These are phyloP conservation scores for Kalmanozyma brasiliensis DNA, from an alignment of 1,284 basidiomycete genomes.

Conservation along the genomic window DNA sequence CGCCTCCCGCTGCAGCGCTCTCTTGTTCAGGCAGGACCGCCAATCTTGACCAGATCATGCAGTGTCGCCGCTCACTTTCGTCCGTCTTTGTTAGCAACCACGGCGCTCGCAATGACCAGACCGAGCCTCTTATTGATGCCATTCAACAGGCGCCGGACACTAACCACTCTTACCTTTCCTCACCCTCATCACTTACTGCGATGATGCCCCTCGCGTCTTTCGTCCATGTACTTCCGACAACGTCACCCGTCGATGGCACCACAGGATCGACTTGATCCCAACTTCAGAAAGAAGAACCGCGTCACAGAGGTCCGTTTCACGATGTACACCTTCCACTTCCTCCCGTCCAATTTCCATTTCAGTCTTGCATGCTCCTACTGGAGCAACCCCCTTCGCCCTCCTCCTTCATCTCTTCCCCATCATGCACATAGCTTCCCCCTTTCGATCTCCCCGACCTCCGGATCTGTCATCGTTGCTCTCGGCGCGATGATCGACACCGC, in stretches of 20 bases:
- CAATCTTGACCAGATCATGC: too few species aligned
- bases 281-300: conserved; percentile 65
- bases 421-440: too few species aligned
- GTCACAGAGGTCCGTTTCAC: conserved; percentile 63
- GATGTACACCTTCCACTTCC: not conserved
- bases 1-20: too few species aligned
- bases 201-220: conserved; percentile 8
- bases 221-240: conserved; percentile 6
- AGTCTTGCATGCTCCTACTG: not conserved
- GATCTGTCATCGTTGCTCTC: conserved; percentile 4
- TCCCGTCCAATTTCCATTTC: not conserved
- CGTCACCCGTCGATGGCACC: conserved; percentile 14
- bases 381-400: not conserved
- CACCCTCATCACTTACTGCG: conserved; percentile 1
- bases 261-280: conserved; percentile 58
- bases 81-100: too few species aligned
- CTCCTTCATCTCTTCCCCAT: conserved; percentile 2
- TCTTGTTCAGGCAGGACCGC: too few species aligned
- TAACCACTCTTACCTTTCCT: conserved; percentile 28
- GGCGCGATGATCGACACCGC: not conserved
- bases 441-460: not conserved
- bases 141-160: conserved; percentile 34
- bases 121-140: conserved; percentile 16
- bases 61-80: too few species aligned
- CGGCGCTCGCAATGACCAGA: conserved; percentile 10